These are phyloP conservation scores for Phytophthora nicotianae DNA, from an alignment of 352 stramenopile genomes.

Conservation along the genomic window DNA sequence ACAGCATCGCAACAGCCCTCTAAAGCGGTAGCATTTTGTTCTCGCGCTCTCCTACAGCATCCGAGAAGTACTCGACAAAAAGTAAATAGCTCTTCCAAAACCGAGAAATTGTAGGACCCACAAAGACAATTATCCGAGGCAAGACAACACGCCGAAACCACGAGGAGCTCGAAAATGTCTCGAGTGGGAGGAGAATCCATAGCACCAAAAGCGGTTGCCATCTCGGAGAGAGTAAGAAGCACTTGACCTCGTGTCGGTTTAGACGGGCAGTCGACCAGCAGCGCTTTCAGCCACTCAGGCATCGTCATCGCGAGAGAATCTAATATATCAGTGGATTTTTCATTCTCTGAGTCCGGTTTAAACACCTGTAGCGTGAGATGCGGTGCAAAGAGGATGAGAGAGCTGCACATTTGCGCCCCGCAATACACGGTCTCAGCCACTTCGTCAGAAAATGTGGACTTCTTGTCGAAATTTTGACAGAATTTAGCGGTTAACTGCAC, in stretches of 20 bases:
- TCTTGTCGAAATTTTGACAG: slow-evolving; percentile 7
- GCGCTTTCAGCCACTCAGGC: slow-evolving; percentile 21
- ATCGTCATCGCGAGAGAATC: slow-evolving; percentile 2
- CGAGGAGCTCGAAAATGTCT: slow-evolving; percentile 31
- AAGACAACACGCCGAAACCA: slow-evolving; percentile 30
- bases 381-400: slow-evolving; percentile 28
- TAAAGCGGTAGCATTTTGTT: neutral
- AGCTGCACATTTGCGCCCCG: slow-evolving; percentile 32
- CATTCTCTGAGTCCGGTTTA: neutral
- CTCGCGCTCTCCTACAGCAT: slow-evolving; percentile 4
- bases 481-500: slow-evolving; percentile 14
- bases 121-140: slow-evolving; percentile 6
- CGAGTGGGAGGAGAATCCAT: slow-evolving; percentile 7
- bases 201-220: slow-evolving; percentile 21
- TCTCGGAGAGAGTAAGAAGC: slow-evolving; percentile 24
- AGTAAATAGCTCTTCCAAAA: slow-evolving; percentile 31
- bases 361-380: slow-evolving; percentile 16
- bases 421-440: slow-evolving; percentile 26
- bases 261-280: slow-evolving; percentile 37
- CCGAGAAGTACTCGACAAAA: slow-evolving; percentile 28
- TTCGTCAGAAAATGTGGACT: slow-evolving; percentile 29
- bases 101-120: slow-evolving; percentile 1
- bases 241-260: slow-evolving; percentile 25
- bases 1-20: slow-evolving; percentile 4
- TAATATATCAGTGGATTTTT: neutral